Evolutionary conservation across 202 grass and related monocot genomes (phyloP), one percentile per base, ranked within the genome.

Genomic region (Sporobolus alterniflorus): DNA sequence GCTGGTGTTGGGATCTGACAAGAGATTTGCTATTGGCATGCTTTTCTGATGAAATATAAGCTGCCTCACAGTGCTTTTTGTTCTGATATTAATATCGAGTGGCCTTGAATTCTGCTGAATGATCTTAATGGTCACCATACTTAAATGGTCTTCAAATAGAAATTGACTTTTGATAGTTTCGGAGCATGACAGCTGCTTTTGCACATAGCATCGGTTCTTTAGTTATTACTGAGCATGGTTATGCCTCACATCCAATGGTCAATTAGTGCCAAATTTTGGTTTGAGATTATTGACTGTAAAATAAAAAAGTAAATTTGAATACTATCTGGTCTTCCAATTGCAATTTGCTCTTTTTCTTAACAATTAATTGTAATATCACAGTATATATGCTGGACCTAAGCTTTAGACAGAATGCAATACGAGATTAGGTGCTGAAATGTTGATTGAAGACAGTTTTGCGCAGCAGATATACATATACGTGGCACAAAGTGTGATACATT

Each of bases 61-160:
- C n/a, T n/a, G n/a, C n/a, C n/a, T n/a, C n/a, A n/a, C n/a, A n/a
- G n/a, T n/a, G n/a, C n/a, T n/a, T n/a, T n/a, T n/a, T n/a, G n/a
- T n/a, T n/a, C n/a, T n/a, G n/a, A n/a, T n/a, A n/a, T n/a, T n/a
- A n/a, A n/a, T n/a, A n/a, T n/a, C n/a, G n/a, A n/a, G n/a, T n/a
- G n/a, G n/a, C n/a, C n/a, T n/a, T 73, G 21, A 52, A 43, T 63
- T 32, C 4, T 54, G 1, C 54, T 25, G 33, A 71, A 62, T 72
- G 33, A 48, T 47, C 11, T 54, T 51, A 57, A 46, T n/a, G 42
- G 1, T 32, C 39, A n/a, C 40, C 48, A 71, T 40, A 10, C 70
- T 43, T 76, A 77, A 18, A 75, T 51, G 3, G 17, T 68, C 30
- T 69, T 42, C 73, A 64, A 73, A 60, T 75, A 74, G 9, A 63